Evolutionary conservation across 2,329 filamentous ascomycete genomes (phyloP).

Genomic region (Alternaria sp.): DNA sequence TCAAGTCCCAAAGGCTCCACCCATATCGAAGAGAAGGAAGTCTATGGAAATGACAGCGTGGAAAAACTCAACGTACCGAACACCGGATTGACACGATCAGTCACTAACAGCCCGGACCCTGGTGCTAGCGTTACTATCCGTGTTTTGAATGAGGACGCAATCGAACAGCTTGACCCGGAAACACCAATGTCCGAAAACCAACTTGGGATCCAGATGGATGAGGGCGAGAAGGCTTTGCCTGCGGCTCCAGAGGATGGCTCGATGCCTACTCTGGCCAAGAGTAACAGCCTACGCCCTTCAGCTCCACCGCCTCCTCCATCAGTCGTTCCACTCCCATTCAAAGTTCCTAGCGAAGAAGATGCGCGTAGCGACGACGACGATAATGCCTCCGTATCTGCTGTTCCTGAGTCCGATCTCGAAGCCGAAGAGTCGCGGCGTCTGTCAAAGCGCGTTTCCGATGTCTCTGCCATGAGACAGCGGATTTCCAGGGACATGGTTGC

Average conservation of each 20-base stretch:
- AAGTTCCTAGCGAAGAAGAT: constrained; percentile 61
- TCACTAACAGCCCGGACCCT: constrained; percentile 45
- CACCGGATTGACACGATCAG: constrained; percentile 54
- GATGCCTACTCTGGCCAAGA: constrained; percentile 10
- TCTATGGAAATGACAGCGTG: constrained; percentile 58
- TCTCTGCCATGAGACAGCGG: constrained; percentile 42
- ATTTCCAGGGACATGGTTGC: constrained; percentile 27
- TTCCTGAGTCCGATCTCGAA: constrained; percentile 36
- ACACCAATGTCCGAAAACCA: constrained; percentile 36
- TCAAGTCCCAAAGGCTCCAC: constrained; percentile 45
- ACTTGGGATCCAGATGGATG: neutral
- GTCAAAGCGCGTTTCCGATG: constrained; percentile 50
- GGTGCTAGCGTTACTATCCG: constrained; percentile 61
- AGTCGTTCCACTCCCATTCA: constrained; percentile 73
- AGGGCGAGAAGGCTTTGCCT: constrained; percentile 10
- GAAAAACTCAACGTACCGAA: constrained; percentile 64
- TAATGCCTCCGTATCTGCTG: constrained; percentile 66
- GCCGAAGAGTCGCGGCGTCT: constrained; percentile 30
- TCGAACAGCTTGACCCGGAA: constrained; percentile 44
- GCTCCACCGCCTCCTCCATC: constrained; percentile 59
- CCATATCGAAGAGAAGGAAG: constrained; percentile 47
- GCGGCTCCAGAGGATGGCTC: constrained; percentile 11
- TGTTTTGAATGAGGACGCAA: constrained; percentile 62
- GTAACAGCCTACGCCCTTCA: constrained; percentile 34
- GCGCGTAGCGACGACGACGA: constrained; percentile 58